These are phyloP conservation scores for Cavenderia fasciculata DNA, from an alignment of 78 protist genomes.

Conservation along the genomic window DNA sequence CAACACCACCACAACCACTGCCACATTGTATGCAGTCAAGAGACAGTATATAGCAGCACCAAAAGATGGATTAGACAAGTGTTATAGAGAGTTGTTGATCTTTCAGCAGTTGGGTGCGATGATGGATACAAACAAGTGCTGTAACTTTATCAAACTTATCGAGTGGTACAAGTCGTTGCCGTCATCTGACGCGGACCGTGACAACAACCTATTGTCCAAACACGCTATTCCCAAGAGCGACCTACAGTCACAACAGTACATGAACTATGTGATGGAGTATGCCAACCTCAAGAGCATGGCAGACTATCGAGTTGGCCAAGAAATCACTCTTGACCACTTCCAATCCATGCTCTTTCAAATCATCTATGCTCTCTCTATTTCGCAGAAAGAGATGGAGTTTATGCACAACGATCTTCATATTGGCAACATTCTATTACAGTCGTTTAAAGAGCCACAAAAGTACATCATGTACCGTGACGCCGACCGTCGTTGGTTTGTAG, in stretches of 20 bases:
- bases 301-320: background rate
- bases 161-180: constrained; percentile 51
- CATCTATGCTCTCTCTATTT: constrained; percentile 13
- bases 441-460: constrained; percentile 17
- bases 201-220: background rate
- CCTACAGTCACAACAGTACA: constrained; percentile 8
- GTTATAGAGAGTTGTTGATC: constrained; percentile 34
- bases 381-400: constrained; percentile 56
- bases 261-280: constrained; percentile 54
- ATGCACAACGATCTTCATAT: constrained; percentile 60
- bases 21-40: constrained; percentile 55
- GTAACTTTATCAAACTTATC: constrained; percentile 23
- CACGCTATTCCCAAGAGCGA: background rate
- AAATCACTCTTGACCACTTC: background rate
- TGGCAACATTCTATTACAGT: constrained; percentile 20
- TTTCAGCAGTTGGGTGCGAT: constrained; percentile 7
- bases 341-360: constrained; percentile 42
- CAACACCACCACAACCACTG: background rate
- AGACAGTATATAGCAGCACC: constrained; percentile 62
- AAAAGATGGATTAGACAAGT: constrained; percentile 3
- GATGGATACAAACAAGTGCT: constrained; percentile 4
- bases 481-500: constrained; percentile 6
- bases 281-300: constrained; percentile 9
- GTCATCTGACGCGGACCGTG: background rate
- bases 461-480: constrained; percentile 47